These are phyloP conservation scores for Colletotrichum sidae DNA, from an alignment of 2,329 filamentous ascomycete species.

Conservation along the genomic window DNA sequence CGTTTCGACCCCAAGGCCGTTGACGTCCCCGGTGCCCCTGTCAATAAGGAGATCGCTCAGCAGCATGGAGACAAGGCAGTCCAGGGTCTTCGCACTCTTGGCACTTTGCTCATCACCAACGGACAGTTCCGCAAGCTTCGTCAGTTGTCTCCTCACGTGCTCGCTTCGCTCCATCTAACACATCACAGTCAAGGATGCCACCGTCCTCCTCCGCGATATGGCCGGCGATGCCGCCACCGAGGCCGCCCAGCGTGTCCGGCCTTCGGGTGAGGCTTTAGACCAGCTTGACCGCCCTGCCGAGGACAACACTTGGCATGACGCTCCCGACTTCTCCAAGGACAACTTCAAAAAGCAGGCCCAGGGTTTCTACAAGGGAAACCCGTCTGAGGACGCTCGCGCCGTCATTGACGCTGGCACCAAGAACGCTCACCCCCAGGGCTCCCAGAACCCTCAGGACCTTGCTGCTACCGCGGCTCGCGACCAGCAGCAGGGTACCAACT, in stretches of 20 bases:
- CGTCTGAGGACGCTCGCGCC: slow-evolving; percentile 69
- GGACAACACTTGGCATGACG: slow-evolving; percentile 94
- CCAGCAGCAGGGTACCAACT: slow-evolving; percentile 54
- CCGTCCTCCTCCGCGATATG: slow-evolving; percentile 86
- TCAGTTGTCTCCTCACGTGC: slow-evolving; percentile 57
- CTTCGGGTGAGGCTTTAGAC: slow-evolving; percentile 78
- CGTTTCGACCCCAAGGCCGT: slow-evolving; percentile 75
- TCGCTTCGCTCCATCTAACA: slow-evolving; percentile 32
- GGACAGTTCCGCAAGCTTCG: slow-evolving; percentile 93
- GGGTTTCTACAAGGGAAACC: slow-evolving; percentile 66
- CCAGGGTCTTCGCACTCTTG: slow-evolving; percentile 87
- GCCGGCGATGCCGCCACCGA: slow-evolving; percentile 89
- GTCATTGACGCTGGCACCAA: slow-evolving; percentile 68
- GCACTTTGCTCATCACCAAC: slow-evolving; percentile 91
- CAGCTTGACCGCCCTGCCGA: slow-evolving; percentile 87
- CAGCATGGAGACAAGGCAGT: slow-evolving; percentile 87
- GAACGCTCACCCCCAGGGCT: slow-evolving; percentile 66
- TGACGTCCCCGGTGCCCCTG: slow-evolving; percentile 70
- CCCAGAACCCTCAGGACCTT: slow-evolving; percentile 64
- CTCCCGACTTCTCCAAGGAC: slow-evolving; percentile 79
- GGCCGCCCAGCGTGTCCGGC: slow-evolving; percentile 79
- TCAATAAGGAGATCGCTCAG: slow-evolving; percentile 81
- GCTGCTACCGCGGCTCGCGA: slow-evolving; percentile 59
- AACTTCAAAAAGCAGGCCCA: slow-evolving; percentile 77
- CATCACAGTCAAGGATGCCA: slow-evolving; percentile 76